Conservation (phyloP, 495 filamentous ascomycete species). For the Talaromyces stipitatus region DNA sequence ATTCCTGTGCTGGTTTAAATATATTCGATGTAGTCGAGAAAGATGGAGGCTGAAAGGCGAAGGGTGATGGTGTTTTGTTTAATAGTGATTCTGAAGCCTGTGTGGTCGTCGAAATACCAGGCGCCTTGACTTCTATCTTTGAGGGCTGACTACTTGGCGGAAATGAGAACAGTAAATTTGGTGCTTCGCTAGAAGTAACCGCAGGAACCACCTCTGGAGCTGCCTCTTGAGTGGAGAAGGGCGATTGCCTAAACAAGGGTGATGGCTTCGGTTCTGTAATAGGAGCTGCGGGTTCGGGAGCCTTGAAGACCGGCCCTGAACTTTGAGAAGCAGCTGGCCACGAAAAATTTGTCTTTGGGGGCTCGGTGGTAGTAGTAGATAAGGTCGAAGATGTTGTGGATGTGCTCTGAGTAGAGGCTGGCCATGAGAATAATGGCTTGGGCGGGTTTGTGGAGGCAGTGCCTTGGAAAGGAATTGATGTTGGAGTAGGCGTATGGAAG, state of each 20-base stretch:
- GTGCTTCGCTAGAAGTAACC: background rate
- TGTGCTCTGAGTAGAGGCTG: background rate
- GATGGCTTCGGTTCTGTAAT: background rate
- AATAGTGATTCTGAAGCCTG: background rate
- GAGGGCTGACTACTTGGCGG: background rate
- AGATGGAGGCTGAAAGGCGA: background rate
- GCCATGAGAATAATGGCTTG: conserved; percentile 3
- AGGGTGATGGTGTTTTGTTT: background rate
- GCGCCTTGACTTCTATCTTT: background rate
- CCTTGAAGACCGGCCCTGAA: background rate
- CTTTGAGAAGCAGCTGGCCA: background rate
- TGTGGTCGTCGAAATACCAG: background rate
- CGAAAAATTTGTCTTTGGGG: background rate
- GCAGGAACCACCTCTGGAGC: background rate
- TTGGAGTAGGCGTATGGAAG: background rate
- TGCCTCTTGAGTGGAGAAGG: background rate
- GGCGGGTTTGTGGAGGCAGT: background rate
- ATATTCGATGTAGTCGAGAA: background rate
- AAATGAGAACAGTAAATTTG: background rate
- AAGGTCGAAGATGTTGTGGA: background rate
- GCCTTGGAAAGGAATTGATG: background rate
- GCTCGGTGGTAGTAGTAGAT: background rate
- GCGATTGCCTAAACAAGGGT: background rate
- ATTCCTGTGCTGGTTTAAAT: background rate
- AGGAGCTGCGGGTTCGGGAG: background rate